These are phyloP conservation scores for Amaranthus cruentus DNA, from an alignment of 148 eudicot genomes.

Conservation along the genomic window DNA sequence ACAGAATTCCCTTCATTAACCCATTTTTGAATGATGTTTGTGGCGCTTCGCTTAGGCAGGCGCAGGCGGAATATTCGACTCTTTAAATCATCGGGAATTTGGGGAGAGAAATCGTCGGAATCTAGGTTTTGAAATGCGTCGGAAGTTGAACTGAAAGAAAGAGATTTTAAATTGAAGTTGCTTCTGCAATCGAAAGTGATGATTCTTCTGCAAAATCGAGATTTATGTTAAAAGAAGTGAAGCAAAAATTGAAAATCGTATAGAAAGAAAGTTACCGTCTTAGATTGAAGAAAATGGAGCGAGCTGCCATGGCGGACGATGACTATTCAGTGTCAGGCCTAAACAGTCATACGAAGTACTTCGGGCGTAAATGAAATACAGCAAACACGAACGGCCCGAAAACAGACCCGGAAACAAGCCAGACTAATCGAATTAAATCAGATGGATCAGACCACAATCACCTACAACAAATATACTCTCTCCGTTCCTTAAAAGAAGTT, in stretches of 20 bases:
- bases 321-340: too few relatives aligned
- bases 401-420: too few relatives aligned
- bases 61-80: conserved; percentile 73
- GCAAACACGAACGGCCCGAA: too few relatives aligned
- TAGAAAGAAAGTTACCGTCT: too few relatives aligned
- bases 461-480: too few relatives aligned
- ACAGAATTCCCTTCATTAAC: conserved; percentile 56
- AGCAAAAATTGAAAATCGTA: too few relatives aligned
- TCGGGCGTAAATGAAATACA: too few relatives aligned
- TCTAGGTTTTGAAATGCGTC: conserved; percentile 28
- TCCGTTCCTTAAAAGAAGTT: too few relatives aligned
- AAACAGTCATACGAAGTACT: conserved; percentile 36
- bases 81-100: conserved; percentile 47
- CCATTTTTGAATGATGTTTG: conserved; percentile 70
- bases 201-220: conserved; percentile 20
- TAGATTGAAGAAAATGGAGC: conserved; percentile 9
- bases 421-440: too few relatives aligned
- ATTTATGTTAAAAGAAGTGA: background rate
- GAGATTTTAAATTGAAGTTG: conserved; percentile 13
- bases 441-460: too few relatives aligned
- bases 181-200: conserved; percentile 1
- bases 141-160: conserved; percentile 29
- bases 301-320: conserved; percentile 33
- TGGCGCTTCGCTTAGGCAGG: conserved; percentile 79
- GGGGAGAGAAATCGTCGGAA: conserved; percentile 26